Conservation (phyloP, 805 yeast species). For the Ogataea paraovalis region DNA sequence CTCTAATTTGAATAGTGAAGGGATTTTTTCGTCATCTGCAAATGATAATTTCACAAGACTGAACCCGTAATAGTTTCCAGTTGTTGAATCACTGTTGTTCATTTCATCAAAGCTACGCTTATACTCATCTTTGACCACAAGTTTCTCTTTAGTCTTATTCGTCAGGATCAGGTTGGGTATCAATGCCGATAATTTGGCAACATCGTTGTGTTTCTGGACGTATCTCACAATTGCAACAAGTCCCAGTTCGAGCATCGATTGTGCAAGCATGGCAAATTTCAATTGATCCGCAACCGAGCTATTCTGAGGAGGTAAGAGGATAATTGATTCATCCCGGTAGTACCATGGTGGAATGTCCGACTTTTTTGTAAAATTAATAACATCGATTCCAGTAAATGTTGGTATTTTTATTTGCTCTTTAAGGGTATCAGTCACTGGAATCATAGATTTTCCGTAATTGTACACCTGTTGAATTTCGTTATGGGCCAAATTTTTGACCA, state of each 20-base stretch:
- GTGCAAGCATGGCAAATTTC: slow-evolving; percentile 46
- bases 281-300: slow-evolving; percentile 31
- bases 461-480: slow-evolving; percentile 54
- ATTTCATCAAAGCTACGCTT: slow-evolving; percentile 23
- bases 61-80: slow-evolving; percentile 36
- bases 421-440: slow-evolving; percentile 49
- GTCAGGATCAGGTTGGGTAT: slow-evolving; percentile 41
- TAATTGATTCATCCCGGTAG: slow-evolving; percentile 54
- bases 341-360: slow-evolving; percentile 53
- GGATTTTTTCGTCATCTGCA: slow-evolving; percentile 67
- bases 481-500: slow-evolving; percentile 32
- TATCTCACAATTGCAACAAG: slow-evolving; percentile 58
- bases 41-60: slow-evolving; percentile 59
- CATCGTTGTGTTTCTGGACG: slow-evolving; percentile 47
- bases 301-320: slow-evolving; percentile 33
- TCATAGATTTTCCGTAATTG: slow-evolving; percentile 58
- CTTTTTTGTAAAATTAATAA: slow-evolving; percentile 55
- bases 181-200: slow-evolving; percentile 49
- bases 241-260: slow-evolving; percentile 45
- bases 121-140: slow-evolving; percentile 10
- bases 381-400: slow-evolving; percentile 53
- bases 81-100: slow-evolving; percentile 19
- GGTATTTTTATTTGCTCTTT: slow-evolving; percentile 40
- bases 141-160: slow-evolving; percentile 13
- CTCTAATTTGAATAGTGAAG: slow-evolving; percentile 41